A percentile compares a stretch with the other conserved stretches of the same genome.
Evolutionary conservation across 129 eudicot genomes (phyloP).

Genomic region (Artemisia tridentata): DNA sequence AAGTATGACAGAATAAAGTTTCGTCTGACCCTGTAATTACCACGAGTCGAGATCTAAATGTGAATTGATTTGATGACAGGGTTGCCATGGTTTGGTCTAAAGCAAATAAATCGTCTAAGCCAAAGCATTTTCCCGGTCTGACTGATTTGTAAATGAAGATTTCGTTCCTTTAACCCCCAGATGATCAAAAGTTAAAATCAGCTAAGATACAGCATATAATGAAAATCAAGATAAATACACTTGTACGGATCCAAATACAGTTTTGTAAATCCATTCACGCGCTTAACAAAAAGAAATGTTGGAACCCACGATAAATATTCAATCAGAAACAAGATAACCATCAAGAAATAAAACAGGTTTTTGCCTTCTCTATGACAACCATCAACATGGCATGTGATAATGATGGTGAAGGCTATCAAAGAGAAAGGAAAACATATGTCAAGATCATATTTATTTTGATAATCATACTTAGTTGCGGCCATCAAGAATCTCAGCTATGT

Average conservation of each 20-base stretch:
- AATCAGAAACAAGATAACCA: slow-evolving; percentile 14
- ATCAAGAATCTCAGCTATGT: slow-evolving; percentile 8
- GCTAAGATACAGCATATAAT: not conserved
- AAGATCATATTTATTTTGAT: not conserved
- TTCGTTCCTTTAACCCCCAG: too few species aligned
- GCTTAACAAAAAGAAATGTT: not conserved
- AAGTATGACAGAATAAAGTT: not conserved
- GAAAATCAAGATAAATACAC: slow-evolving; percentile 7
- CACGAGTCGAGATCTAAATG: not conserved
- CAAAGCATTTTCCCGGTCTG: too few species aligned
- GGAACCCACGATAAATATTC: slow-evolving; percentile 17
- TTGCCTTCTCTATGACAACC: slow-evolving; percentile 17
- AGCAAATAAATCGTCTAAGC: too few species aligned
- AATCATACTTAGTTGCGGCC: too few species aligned
- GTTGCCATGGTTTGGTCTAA: too few species aligned
- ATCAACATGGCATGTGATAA: slow-evolving; percentile 17
- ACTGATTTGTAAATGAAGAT: too few species aligned
- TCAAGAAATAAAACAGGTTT: slow-evolving; percentile 19
- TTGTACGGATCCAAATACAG: not conserved
- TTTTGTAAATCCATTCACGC: slow-evolving; percentile 12
- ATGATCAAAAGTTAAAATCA: too few species aligned
- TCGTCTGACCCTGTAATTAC: not conserved
- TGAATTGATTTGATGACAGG: too few species aligned
- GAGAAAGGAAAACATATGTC: slow-evolving; percentile 12
- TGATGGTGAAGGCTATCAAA: slow-evolving; percentile 13